Base-by-base conservation (phyloP, 2,329 filamentous ascomycete species). In the Cercospora brassicicola region DNA sequence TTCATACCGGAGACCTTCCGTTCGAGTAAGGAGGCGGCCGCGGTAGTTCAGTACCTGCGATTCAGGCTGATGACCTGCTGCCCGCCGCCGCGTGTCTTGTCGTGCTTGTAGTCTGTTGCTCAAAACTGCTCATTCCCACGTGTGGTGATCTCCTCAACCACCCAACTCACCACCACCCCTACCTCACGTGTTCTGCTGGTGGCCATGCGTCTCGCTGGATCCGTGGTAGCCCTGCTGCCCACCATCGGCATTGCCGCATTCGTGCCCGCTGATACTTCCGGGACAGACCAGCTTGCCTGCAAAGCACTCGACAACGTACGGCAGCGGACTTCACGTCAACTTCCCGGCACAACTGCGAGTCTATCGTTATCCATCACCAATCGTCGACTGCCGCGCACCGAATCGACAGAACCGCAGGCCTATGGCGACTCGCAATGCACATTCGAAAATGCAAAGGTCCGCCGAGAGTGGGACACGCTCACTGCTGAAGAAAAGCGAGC, bases 401-500 rank as follows among this genome's bases (percentile, higher is more conserved):
- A 4, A 48, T 23, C 42, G 7, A 42, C 36, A 15, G 13, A 42
- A 8, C 48, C 18, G 13, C 18, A 26, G 11, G 48, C 13, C 53
- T 26, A 57, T 5, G 53, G 53, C 1, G 13, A 57, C 2, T 10
- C 57, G 31, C 59, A 20, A 48, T 70, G 68, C 55, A 70, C 68
- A 0, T 65, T 81, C 15, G 65, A 76, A 5, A 84, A 81, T 65
- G 78, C 78, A 1, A 74, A 75, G 2, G 73, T 82, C 3, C 76
- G 83, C 59, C 75, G 76, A 69, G 82, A 84, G 76, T 84, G 83
- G 83, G 69, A 72, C 31, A 66, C 73, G 0, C 68, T 78, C 4
- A 68, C 63, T 4, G 42, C 60, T 6, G 36, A 66, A 0, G 68
- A 77, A 66, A 77, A 77, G 68, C 75, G 65, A 31, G 69, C 67